These are phyloP conservation scores for Penicillium frequentans DNA, from an alignment of 2,329 filamentous ascomycete genomes.

Conservation along the genomic window DNA sequence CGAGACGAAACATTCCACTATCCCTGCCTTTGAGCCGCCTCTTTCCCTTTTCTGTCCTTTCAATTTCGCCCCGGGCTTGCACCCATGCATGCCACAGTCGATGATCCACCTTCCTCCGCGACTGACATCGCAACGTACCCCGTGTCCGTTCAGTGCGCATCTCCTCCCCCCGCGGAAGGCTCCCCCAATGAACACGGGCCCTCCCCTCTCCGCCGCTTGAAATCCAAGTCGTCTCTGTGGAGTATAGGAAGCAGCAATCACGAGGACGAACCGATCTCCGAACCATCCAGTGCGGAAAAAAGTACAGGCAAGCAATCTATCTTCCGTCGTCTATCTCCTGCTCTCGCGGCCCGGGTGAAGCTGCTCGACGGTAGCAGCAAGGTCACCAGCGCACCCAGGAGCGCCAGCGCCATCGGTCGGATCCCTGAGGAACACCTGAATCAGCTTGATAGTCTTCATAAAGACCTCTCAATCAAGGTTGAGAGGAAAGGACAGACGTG, in stretches of 20 bases:
- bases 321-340: conserved; percentile 44
- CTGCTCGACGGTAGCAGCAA: conserved; percentile 40
- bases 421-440: conserved; percentile 44
- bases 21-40: conserved; percentile 20
- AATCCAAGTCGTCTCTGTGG: conserved; percentile 39
- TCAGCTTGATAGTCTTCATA: conserved; percentile 41
- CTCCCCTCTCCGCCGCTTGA: conserved; percentile 31
- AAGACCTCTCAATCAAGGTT: conserved; percentile 40
- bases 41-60: conserved; percentile 13
- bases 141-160: conserved; percentile 29
- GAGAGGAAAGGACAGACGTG: conserved; percentile 39
- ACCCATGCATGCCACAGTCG: conserved; percentile 41
- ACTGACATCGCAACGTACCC: conserved; percentile 28
- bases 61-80: conserved; percentile 18
- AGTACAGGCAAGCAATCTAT: conserved; percentile 34
- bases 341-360: conserved; percentile 44
- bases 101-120: conserved; percentile 31
- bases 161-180: conserved; percentile 28
- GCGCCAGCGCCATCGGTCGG: conserved; percentile 34
- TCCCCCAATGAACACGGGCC: conserved; percentile 30
- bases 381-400: conserved; percentile 21
- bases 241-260: conserved; percentile 35
- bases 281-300: conserved; percentile 27
- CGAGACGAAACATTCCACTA: conserved; percentile 26
- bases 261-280: conserved; percentile 28